Evolutionary conservation across 495 filamentous ascomycete genomes (phyloP), one percentile per base, ranked within the genome.

Genomic region (Lentithecium fluviatile): DNA sequence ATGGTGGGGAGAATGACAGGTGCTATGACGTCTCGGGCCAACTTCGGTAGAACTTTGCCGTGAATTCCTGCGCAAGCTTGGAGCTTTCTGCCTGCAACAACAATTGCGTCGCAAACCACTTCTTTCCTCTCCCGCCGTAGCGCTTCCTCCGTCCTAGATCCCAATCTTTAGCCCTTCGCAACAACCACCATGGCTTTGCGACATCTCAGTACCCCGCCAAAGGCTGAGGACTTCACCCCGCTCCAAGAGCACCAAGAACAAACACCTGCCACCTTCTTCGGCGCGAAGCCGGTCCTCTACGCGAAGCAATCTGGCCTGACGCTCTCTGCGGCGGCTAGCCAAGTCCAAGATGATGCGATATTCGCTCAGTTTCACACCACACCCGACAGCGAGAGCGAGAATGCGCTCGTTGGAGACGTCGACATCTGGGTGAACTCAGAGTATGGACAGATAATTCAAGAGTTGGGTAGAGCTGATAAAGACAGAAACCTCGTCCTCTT

Each of bases 181-280:
- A 32, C 29, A 32, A 32, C 34, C 49, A 47, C 21, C 23, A 68
- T 68, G 65, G 65, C 65, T 10, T 38, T 68, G 15, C 60, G 40
- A 37, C 37, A 56, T 6, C 17, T 68, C 25, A 38, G 36, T 20
- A 46, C 23, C 13, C n/a, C 60, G 12, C 88, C 86, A 1, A 68
- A 76, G 6, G 60, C 77, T 7, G 73, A 74, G 25, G 77, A 77
- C 67, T 97, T 90, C 78, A 88, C 83, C 24, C 79, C 85, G 10
- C 81, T 98, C 45, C 76, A 81, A 17, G 85, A 87, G 55, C 89
- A 96, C 74, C 90, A 95, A 71, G 84, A 87, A 25, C 85, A 86
- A 60, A 98, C 94, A 8, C 94, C 94, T 0, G 73, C 77, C 49
- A 91, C 86, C 26, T 98, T 97, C 80, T 87, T 85, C 73, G 80